Base-by-base conservation (phyloP, 2,329 filamentous ascomycete genomes). In the Beauveria pseudobassiana region DNA sequence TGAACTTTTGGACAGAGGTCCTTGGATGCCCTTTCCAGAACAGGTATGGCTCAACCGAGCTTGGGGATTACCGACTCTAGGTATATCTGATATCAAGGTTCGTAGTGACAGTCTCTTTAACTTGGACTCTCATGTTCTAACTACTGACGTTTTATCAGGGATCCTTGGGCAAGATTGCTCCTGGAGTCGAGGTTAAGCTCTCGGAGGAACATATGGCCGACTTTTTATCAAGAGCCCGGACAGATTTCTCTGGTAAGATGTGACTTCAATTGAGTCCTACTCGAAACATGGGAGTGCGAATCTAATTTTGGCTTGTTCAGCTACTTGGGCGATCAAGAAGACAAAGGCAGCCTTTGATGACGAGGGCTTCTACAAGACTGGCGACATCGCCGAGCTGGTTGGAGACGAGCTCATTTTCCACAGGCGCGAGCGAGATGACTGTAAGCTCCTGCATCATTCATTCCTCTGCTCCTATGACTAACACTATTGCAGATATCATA, bases 381-480 rank as follows among this genome's bases (percentile, higher is more conserved):
- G 55, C 10, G 55, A 58, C 14, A 50, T 58, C 22, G 54, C 54
- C 8, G 54, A 58, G 20, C 43, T 58, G 3, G 43, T 49, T 2
- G 43, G 30, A 5, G 28, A 49, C 54, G 54, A 58, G 43, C 54
- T 58, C 1, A 45, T 58, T 14, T 69, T 67, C 38, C 63, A 63
- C 10, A 67, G 68, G 14, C 64, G 66, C 22, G 63, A 62, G 8
- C 63, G 40, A 28, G 45, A 63, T 3, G 68, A 69, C 40, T 65
- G 68, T 67, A 55, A 45, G 65, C n/a, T 28, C 34, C 18, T 26
- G 16, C 4, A 16, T 8, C 26, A n/a, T 43, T 43, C 18, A n/a
- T 9, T 26, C 3, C 9, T 38, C 8, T n/a, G 10, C 8, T 14
- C 2, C 22, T 26, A 28, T 38, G 14, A 10, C 16, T 43, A 38